A percentile compares a stretch with the other conserved stretches of the same genome.
Conservation (phyloP, 768 basidiomycete species). For the Suillus variegatus region DNA sequence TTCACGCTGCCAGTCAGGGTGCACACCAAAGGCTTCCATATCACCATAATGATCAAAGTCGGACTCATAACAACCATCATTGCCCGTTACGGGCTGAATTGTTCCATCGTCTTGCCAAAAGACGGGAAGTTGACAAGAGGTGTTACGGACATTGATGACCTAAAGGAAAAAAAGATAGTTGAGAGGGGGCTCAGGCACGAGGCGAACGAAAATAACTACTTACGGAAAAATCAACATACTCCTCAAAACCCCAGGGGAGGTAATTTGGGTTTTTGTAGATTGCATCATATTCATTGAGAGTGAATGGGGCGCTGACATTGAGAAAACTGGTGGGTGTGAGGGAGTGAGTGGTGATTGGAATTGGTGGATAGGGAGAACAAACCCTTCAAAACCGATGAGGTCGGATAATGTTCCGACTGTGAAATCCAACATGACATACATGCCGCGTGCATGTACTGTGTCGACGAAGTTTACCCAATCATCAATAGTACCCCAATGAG, state of each 20-base stretch:
- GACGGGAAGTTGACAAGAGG: constrained; percentile 70
- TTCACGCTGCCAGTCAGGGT: constrained; percentile 93
- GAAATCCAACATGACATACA: constrained; percentile 94
- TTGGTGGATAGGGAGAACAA: constrained; percentile 25
- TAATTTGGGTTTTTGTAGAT: constrained; percentile 76
- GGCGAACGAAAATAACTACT: constrained; percentile 19
- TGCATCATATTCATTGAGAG: constrained; percentile 67
- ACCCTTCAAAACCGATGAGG: constrained; percentile 85
- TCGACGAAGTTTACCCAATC: constrained; percentile 82
- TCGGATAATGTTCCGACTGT: constrained; percentile 93
- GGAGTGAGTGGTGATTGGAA: constrained; percentile 5
- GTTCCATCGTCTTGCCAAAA: constrained; percentile 83
- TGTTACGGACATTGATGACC: constrained; percentile 71
- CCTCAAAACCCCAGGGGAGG: constrained; percentile 82
- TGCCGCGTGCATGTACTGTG: constrained; percentile 73
- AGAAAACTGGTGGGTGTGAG: constrained; percentile 48
- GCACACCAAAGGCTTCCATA: constrained; percentile 97
- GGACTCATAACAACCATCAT: constrained; percentile 74
- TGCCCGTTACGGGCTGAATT: constrained; percentile 46
- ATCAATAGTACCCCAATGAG: constrained; percentile 84
- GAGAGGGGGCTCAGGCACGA: constrained; percentile 3
- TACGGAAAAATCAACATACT: constrained; percentile 83
- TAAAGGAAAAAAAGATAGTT: constrained; percentile 26
- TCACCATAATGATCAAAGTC: constrained; percentile 97
- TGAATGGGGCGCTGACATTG: constrained; percentile 82